Percentiles rank a stretch among this genome's conserved stretches.
These are phyloP conservation scores for Rhizopus microsporus DNA, from an alignment of 371 early-diverging fungal genomes.

Conservation along the genomic window DNA sequence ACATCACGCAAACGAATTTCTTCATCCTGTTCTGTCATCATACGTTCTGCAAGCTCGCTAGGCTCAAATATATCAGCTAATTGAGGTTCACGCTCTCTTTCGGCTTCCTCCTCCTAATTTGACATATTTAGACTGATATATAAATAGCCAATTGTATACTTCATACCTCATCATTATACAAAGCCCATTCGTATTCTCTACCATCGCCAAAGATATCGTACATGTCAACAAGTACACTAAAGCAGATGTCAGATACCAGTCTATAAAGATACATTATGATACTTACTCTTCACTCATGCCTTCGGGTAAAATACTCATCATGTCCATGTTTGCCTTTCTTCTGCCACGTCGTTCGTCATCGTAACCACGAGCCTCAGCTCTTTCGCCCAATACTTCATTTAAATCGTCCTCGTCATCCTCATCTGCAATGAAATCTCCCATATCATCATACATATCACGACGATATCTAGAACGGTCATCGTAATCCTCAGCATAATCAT, in stretches of 20 bases:
- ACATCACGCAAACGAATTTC: slow-evolving; percentile 84
- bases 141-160: neutral
- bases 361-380: slow-evolving; percentile 42
- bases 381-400: slow-evolving; percentile 63
- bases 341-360: slow-evolving; percentile 38
- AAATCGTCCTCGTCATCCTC: slow-evolving; percentile 63
- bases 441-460: slow-evolving; percentile 55
- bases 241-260: neutral
- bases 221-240: slow-evolving; percentile 79
- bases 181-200: slow-evolving; percentile 85
- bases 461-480: slow-evolving; percentile 42
- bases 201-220: slow-evolving; percentile 92
- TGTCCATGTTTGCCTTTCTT: slow-evolving; percentile 37
- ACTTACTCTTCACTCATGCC: slow-evolving; percentile 48
- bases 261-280: neutral
- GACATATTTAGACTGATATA: neutral
- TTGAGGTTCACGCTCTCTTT: slow-evolving; percentile 51
- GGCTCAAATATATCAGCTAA: slow-evolving; percentile 90
- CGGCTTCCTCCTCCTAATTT: slow-evolving; percentile 14
- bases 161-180: slow-evolving; percentile 50
- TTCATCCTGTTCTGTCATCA: slow-evolving; percentile 93
- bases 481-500: slow-evolving; percentile 53
- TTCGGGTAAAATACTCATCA: slow-evolving; percentile 47
- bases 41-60: slow-evolving; percentile 80
- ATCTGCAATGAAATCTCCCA: slow-evolving; percentile 74